phyloP scores from a whole-genome alignment of 2,329 filamentous ascomycete species.

The Pseudogymnoascus sp. region DNA sequence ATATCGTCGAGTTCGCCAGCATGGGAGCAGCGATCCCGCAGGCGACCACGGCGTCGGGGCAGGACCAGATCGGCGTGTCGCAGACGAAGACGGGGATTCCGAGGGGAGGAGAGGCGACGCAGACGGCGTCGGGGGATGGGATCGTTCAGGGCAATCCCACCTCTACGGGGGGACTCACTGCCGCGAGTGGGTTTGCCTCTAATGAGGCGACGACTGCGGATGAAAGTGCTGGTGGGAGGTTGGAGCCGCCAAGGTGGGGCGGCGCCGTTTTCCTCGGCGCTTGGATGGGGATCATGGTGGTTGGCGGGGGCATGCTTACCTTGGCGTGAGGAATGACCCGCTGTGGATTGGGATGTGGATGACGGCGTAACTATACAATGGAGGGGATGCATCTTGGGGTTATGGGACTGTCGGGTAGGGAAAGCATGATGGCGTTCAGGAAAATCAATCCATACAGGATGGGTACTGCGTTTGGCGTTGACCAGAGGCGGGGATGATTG shows the following conservation, averaged over 20 bases:
- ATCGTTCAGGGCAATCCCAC: neutral
- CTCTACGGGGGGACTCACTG: neutral
- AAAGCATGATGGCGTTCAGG: neutral
- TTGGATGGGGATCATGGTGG: conserved; percentile 27
- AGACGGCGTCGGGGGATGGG: neutral
- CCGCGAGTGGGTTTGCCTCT: neutral
- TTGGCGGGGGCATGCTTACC: conserved; percentile 31
- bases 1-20: conserved; percentile 23
- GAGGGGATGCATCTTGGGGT: neutral
- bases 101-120: conserved; percentile 7
- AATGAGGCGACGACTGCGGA: neutral
- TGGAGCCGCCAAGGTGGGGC: conserved; percentile 1
- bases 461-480: neutral
- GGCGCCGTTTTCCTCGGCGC: conserved; percentile 21
- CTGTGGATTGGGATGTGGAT: conserved; percentile 16
- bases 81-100: conserved; percentile 10
- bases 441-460: neutral
- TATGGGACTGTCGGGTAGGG: neutral
- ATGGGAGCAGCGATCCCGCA: neutral
- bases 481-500: neutral
- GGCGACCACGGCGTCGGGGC: conserved; percentile 9
- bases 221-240: neutral
- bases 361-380: neutral
- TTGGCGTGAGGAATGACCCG: conserved; percentile 12
- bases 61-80: neutral